Evolutionary conservation across 208 protist species (phyloP).

Genomic region (Leishmania turanica): DNA sequence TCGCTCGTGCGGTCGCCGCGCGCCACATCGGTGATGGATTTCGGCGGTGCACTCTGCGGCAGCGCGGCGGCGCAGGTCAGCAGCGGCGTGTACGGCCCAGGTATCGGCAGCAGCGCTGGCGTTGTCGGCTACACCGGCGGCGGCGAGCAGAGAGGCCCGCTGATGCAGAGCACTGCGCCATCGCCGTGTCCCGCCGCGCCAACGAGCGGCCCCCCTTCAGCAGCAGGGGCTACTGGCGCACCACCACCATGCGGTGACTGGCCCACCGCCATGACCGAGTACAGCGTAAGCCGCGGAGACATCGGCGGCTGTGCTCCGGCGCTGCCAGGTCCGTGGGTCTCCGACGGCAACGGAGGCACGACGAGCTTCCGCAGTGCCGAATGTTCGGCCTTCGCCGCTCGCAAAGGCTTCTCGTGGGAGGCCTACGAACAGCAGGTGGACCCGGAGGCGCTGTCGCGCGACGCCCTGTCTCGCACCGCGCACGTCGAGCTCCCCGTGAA

Average conservation of each 20-base stretch:
- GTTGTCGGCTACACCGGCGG: background rate
- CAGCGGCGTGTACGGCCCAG: background rate
- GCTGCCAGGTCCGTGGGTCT: slow-evolving; percentile 2
- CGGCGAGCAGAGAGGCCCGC: background rate
- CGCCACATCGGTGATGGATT: slow-evolving; percentile 10
- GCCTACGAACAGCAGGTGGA: slow-evolving; percentile 57
- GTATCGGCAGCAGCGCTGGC: background rate
- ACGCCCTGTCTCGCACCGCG: slow-evolving; percentile 38
- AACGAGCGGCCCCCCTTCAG: background rate
- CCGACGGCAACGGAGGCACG: background rate
- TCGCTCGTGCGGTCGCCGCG: slow-evolving; percentile 34
- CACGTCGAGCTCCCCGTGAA: slow-evolving; percentile 74
- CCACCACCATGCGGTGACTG: background rate
- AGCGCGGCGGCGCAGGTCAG: background rate
- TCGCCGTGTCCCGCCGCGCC: background rate
- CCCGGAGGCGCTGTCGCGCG: slow-evolving; percentile 37
- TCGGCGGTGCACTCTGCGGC: background rate
- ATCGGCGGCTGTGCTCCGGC: background rate
- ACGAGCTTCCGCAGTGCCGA: background rate
- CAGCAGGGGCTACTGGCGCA: background rate
- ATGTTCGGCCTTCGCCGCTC: background rate
- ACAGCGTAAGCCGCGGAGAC: background rate
- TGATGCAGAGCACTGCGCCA: background rate
- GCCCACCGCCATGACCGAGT: slow-evolving; percentile 12
- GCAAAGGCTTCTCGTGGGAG: slow-evolving; percentile 69